Evolutionary conservation across 176 grass and related monocot genomes (phyloP), one percentile per base, ranked within the genome.

Genomic region (Puya raimondii): DNA sequence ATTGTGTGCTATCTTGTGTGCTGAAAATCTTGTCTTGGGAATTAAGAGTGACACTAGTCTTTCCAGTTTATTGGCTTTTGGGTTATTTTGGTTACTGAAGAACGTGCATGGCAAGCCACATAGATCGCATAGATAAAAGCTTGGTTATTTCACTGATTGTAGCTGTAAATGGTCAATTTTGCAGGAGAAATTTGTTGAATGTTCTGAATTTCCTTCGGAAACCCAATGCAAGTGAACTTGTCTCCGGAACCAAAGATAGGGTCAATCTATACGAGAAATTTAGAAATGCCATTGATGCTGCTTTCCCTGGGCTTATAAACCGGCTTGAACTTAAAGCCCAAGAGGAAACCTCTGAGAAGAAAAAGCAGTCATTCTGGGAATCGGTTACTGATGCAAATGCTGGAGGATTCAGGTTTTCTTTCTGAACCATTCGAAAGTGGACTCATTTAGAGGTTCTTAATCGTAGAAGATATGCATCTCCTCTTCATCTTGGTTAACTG

Each of bases 121-220:
- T 42, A 6, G 33, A 42, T 42, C 33, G 6, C 33, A 42, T 42
- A 42, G 33, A 42, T 42, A 42, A 59, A 17, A 15, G 13, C 9
- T 59, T 20, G 54, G 54, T 59, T 17, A 16, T 59, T 59, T 15
- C 20, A 58, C 47, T 71, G 53, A 54, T 72, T 10, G 4, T 8
- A 26, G 10, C 49, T 48, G 25, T 53, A 27, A 22, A 50, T 71
- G 18, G 47, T 58, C 48, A 48, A 16, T 64, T 2, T 81, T 23
- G 66, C 81, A 96, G 89, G 65, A 89, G 93, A 13, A 96, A 96
- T 83, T 80, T 93, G 77, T 79, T 99, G 65, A 99, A 91, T 65
- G 94, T 99, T 68, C 79, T 99, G 71, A 84, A 90, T 78, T 99
- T 93, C 64, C 87, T 99, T 63, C 76, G 84, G 64, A 90, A 64